Evolutionary conservation across 495 filamentous ascomycete species (phyloP), one percentile per base, ranked within the genome.

Genomic region (Neurospora sp.): DNA sequence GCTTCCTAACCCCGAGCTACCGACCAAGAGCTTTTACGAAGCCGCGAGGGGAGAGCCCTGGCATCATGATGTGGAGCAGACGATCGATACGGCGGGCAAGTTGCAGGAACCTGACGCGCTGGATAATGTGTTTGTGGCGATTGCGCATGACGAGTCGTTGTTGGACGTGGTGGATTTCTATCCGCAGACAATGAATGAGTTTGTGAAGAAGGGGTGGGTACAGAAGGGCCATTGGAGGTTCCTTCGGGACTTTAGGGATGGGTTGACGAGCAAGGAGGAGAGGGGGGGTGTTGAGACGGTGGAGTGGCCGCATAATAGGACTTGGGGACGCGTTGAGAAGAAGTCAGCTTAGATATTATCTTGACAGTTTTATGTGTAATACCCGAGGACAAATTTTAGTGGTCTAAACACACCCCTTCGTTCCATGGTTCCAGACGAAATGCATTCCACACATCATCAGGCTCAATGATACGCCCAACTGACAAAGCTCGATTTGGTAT

Each of bases 111-210:
- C 81, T 9, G 89, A 91, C 74, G 86, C 84, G 9, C 75, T 83
- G n/a, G 82, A 84, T 0, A 83, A 87, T 70, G 78, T 89, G 1
- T 77, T 90, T 35, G 80, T 88, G 9, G 77, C 85, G 1, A 79
- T 86, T n/a, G 85, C 87, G 6, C 88, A 91, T 76, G 87, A 90
- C 73, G 75, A 81, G 20, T 79, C 79, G 22, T 20, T 91, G 71
- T 22, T 82, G 14, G 81, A 82, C 22, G 77, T 85, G 0, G 80
- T 85, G 6, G 87, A 87, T 18, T 83, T 87, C 71, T 89, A 86
- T 69, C 88, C 88, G 0, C 76, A 79, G 44, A 80, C 72, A 10
- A 81, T 84, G 5, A 88, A 90, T 76, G 80, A 77, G 0, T 91
- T 86, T 79, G 79, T 80, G 70, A 61, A 82, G 72, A 84, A 87